Conservation (phyloP, 345 rosid species). For the Syzygium oleosum region DNA sequence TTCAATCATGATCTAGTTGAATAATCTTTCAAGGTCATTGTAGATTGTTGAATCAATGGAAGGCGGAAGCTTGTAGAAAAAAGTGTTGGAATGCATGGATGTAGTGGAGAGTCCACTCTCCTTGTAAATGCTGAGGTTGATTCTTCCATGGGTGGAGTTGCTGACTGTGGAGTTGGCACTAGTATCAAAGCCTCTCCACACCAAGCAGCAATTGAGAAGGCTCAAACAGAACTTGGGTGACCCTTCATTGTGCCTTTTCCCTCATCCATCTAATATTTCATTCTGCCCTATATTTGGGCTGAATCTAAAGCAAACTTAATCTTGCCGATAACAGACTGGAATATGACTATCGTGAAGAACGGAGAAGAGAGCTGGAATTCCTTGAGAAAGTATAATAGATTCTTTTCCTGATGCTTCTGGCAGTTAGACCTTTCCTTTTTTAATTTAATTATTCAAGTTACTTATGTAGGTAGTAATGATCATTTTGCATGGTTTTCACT, state of each 20-base stretch:
- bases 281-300: background rate
- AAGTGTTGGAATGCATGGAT: conserved; percentile 55
- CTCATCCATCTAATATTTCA: background rate
- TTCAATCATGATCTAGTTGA: background rate
- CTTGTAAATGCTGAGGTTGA: conserved; percentile 97
- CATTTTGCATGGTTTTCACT: background rate
- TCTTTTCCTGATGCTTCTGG: background rate
- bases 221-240: conserved; percentile 90
- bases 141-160: conserved; percentile 95
- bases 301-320: background rate
- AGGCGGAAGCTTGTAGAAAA: conserved; percentile 9
- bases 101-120: conserved; percentile 39
- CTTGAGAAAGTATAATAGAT: conserved; percentile 77
- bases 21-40: background rate
- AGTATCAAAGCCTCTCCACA: conserved; percentile 76
- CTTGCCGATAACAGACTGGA: conserved; percentile 59
- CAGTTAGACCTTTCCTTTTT: background rate
- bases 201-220: conserved; percentile 81
- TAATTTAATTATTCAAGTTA: background rate
- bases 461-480: background rate
- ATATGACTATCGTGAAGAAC: conserved; percentile 89
- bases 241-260: conserved; percentile 2
- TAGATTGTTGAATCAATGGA: conserved; percentile 19
- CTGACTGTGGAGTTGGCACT: conserved; percentile 79
- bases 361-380: conserved; percentile 89